phyloP scores from a whole-genome alignment of 176 grass and related monocot genomes.

The Triticum monococcum region DNA sequence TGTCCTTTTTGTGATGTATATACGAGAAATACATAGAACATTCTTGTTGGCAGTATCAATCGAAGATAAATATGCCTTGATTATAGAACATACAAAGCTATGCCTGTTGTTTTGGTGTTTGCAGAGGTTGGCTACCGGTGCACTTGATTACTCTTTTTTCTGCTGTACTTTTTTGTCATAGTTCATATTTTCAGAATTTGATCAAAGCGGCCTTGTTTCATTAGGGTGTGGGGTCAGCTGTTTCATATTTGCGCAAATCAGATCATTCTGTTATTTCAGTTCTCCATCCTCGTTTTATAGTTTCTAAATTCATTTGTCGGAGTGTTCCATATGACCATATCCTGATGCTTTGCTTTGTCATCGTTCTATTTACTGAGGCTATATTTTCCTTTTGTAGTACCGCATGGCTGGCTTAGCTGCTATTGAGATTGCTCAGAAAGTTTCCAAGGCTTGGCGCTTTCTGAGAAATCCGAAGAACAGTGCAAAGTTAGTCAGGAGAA shows the following conservation, averaged over 20 bases:
- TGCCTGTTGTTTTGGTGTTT: background rate
- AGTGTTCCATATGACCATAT: background rate
- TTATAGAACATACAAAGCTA: background rate
- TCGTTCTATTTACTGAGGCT: conserved; percentile 14
- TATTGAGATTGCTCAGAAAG: conserved; percentile 98
- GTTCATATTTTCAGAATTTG: conserved; percentile 2
- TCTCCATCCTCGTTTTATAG: background rate
- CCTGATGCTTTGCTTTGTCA: background rate
- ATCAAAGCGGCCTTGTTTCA: background rate
- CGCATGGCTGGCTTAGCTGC: conserved; percentile 94
- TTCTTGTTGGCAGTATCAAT: background rate
- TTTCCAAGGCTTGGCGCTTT: conserved; percentile 89
- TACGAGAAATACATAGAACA: background rate
- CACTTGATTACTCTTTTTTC: background rate
- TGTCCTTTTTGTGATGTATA: background rate
- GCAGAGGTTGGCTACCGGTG: background rate
- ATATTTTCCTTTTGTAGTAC: conserved; percentile 56
- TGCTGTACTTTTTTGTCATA: background rate
- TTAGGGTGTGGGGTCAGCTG: background rate
- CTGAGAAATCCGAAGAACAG: conserved; percentile 77
- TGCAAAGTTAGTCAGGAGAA: conserved; percentile 69
- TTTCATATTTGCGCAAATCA: conserved; percentile 9
- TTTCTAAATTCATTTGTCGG: conserved; percentile 11
- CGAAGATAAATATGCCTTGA: conserved; percentile 7
- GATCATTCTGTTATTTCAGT: conserved; percentile 22